These are phyloP conservation scores for Claviceps maximensis DNA, from an alignment of 2,329 filamentous ascomycete species.

Conservation along the genomic window DNA sequence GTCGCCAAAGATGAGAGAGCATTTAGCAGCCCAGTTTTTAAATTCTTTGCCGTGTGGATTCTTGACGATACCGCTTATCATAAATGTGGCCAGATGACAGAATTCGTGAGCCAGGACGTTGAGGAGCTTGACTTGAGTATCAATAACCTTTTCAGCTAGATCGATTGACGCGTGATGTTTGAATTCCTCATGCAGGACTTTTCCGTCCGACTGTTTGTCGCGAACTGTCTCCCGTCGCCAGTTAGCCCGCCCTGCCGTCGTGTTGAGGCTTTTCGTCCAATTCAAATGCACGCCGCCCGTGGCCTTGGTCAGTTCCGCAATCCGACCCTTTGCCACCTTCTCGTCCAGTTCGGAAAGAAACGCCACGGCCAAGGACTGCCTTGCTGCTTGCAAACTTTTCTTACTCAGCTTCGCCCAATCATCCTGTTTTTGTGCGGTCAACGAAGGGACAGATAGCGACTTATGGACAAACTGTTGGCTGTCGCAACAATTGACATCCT, in stretches of 20 bases:
- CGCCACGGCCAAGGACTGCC: slow-evolving; percentile 45
- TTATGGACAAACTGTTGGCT: neutral
- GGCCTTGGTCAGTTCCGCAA: slow-evolving; percentile 41
- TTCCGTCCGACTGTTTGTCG: slow-evolving; percentile 14
- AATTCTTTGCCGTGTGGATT: slow-evolving; percentile 78
- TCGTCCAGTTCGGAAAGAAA: slow-evolving; percentile 60
- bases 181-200: slow-evolving; percentile 18
- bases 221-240: slow-evolving; percentile 51
- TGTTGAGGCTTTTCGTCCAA: slow-evolving; percentile 69
- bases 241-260: slow-evolving; percentile 63
- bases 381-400: slow-evolving; percentile 49
- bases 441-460: neutral
- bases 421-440: neutral
- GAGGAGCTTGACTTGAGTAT: slow-evolving; percentile 60
- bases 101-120: slow-evolving; percentile 96
- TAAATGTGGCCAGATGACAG: slow-evolving; percentile 87
- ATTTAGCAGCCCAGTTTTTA: slow-evolving; percentile 56
- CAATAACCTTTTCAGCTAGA: slow-evolving; percentile 77
- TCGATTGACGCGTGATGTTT: slow-evolving; percentile 67
- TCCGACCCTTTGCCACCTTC: slow-evolving; percentile 45
- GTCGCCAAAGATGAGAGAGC: slow-evolving; percentile 40
- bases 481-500: neutral
- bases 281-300: slow-evolving; percentile 59
- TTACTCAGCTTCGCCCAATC: slow-evolving; percentile 17
- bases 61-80: slow-evolving; percentile 61